Evolutionary conservation across 1,139 yeast species (phyloP), one percentile per base, ranked within the genome.

Genomic region (Candida smagusa): DNA sequence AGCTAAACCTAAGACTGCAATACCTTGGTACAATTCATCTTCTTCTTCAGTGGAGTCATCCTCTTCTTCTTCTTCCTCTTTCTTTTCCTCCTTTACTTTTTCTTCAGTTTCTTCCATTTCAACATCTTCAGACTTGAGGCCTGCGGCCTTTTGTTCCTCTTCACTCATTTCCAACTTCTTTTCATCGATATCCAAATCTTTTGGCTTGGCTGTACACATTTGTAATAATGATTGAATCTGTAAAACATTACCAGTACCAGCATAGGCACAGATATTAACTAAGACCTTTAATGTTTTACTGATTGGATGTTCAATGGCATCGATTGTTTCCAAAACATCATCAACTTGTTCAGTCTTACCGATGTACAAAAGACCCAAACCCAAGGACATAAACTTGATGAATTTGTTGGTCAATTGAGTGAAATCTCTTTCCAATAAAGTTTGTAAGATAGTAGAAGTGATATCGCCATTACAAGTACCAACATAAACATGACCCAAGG

Each of bases 231-330:
- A 80, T 68, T 94, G 99, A 46, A 94, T 86, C 65, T 90, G 95
- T 48, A 94, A 76, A 30, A 94, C 99, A 58, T 94, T 94, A 52
- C 98, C 99, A 31, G 97, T 88, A 47, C 98, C 99, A 12, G 97
- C 95, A 64, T 85, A 90, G 6, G 97, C 95, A 68, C 97, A 87
- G 38, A 90, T 85, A 47, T 86, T 89, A 24, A 94, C 92, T 57
- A 94, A 73, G 6, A 90, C 95, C 61, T 87, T 94, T 55, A 90
- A 79, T 32, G 95, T 86, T 50, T 87, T 83, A 30, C 94, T 82
- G 55, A 92, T 84, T 35, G 97, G 97, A 57, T 90, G 97, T 49
- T 89, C 96, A 54, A 94, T 86, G 12, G 97, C 98, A 59, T 84
- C 88, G 48, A 92, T 82, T 1, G 97, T 88, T 58, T 92, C 98